These are phyloP conservation scores for Botrytis medusae DNA, from an alignment of 2,329 filamentous ascomycete genomes.

Conservation along the genomic window DNA sequence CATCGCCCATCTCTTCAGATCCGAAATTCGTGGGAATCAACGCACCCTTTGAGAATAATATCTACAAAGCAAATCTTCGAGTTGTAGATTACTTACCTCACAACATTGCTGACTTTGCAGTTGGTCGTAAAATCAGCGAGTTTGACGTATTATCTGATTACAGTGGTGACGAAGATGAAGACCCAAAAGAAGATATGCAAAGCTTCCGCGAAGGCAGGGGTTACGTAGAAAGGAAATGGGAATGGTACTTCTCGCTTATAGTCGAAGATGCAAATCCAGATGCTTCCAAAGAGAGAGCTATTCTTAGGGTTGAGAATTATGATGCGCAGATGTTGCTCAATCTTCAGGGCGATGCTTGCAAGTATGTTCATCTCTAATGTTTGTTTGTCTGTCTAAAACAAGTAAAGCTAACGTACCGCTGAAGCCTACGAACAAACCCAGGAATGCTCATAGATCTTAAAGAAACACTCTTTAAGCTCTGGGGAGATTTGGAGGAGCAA, in stretches of 20 bases:
- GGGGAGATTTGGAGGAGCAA: constrained; percentile 80
- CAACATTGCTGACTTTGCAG: constrained; percentile 69
- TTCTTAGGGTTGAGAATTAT: constrained; percentile 64
- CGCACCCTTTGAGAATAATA: constrained; percentile 72
- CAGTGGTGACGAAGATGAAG: constrained; percentile 36
- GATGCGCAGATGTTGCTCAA: constrained; percentile 57
- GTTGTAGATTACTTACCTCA: constrained; percentile 79
- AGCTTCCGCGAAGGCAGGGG: constrained; percentile 30
- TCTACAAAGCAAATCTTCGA: constrained; percentile 68
- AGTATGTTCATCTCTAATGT: constrained; percentile 45
- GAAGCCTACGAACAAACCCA: constrained; percentile 56
- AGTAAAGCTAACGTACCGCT: neutral
- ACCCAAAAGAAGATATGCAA: constrained; percentile 31
- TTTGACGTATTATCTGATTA: constrained; percentile 52
- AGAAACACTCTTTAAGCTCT: constrained; percentile 73
- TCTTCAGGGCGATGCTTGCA: constrained; percentile 48
- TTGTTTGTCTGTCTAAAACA: neutral
- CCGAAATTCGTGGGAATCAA: constrained; percentile 37
- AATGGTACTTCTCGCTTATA: constrained; percentile 80
- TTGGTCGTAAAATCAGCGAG: constrained; percentile 47
- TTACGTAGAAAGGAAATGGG: constrained; percentile 52
- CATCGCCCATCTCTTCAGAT: neutral
- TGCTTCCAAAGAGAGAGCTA: constrained; percentile 51
- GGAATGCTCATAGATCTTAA: constrained; percentile 54
- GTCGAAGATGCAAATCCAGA: constrained; percentile 65